phyloP scores from a whole-genome alignment of 2,329 filamentous ascomycete genomes.

The Capronia americana region DNA sequence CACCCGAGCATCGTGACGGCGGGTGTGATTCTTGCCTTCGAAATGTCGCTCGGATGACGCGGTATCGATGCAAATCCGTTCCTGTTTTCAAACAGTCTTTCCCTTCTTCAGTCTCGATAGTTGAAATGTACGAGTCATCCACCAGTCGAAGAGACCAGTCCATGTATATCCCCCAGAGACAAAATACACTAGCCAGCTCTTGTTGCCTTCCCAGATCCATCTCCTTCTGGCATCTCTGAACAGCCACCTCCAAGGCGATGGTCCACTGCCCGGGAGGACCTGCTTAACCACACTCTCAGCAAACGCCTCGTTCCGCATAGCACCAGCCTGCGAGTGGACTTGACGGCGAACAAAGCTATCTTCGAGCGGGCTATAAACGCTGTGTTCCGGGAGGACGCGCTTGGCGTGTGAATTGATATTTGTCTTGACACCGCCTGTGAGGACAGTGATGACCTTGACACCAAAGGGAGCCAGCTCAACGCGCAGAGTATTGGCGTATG shows the following conservation, averaged over 20 bases:
- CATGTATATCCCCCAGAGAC: slow-evolving; percentile 32
- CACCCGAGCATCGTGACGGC: background rate
- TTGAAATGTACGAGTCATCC: slow-evolving; percentile 30
- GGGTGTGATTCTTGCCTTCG: background rate
- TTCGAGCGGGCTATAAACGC: slow-evolving; percentile 31
- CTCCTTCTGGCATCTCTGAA: slow-evolving; percentile 33
- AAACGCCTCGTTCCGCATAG: slow-evolving; percentile 33
- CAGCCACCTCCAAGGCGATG: slow-evolving; percentile 38
- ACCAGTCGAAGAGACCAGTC: slow-evolving; percentile 33
- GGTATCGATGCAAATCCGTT: background rate
- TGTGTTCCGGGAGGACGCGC: slow-evolving; percentile 30
- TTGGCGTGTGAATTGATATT: slow-evolving; percentile 51
- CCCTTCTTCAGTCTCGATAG: slow-evolving; percentile 29
- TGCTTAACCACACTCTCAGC: slow-evolving; percentile 36
- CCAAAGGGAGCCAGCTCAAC: slow-evolving; percentile 50
- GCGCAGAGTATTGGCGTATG: slow-evolving; percentile 63
- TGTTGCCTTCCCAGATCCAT: slow-evolving; percentile 38
- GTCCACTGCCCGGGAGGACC: slow-evolving; percentile 34
- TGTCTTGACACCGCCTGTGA: slow-evolving; percentile 67
- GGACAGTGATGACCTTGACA: slow-evolving; percentile 59
- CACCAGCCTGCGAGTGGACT: slow-evolving; percentile 35
- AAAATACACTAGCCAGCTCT: slow-evolving; percentile 35
- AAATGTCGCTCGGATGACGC: background rate
- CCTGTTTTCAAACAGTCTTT: background rate
- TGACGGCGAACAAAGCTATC: slow-evolving; percentile 33